Evolutionary conservation across 2,329 filamentous ascomycete species (phyloP), one percentile per base, ranked within the genome.

Genomic region (Kalmusia sp.): DNA sequence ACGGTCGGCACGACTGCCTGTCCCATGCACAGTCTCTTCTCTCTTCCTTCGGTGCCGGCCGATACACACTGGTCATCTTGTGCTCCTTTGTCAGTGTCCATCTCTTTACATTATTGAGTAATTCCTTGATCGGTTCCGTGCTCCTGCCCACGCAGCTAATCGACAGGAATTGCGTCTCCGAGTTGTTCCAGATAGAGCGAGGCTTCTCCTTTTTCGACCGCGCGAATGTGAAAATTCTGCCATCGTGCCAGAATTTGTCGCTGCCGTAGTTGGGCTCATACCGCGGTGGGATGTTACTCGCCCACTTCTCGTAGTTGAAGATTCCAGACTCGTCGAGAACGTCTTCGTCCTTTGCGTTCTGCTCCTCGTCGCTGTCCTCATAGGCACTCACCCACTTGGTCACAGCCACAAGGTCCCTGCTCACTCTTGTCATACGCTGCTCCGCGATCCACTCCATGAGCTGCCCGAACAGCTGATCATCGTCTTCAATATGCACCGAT

Each of bases 1-100:
- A 85, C 0, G 89, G 89, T 1, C 90, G 79, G 24, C 84, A 68
- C 0, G 72, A 67, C 9, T 76, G 73, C 33, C 74, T 71, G 45
- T 69, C 68, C 79, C 79, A 81, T n/a, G 64, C 63, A 25, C 64
- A 73, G 4, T 58, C 51, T 1, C 52, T 56, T 4, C 60, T 33
- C 6, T 67, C 62, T 22, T 79, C 76, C 49, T 77, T 79, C 0
- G 74, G 70, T 4, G 72, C 73, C 0, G 80, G 79, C 9, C 80
- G 76, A 22, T 76, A 73, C 25, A 83, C 79, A 0, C 72, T 71
- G 2, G 81, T 83, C 49, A 72, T 76, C 7, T 74, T 69, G 12
- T 73, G 74, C 27, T 77, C 68, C 40, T 76, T 75, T 7, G 73
- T 71, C 12, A 79, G 57, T 8, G 74, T 75, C 71, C 77, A 78